Percentiles rank a stretch among this genome's conserved stretches.
Evolutionary conservation across 257 asterid species (phyloP).

Genomic region (Scutellaria baicalensis): DNA sequence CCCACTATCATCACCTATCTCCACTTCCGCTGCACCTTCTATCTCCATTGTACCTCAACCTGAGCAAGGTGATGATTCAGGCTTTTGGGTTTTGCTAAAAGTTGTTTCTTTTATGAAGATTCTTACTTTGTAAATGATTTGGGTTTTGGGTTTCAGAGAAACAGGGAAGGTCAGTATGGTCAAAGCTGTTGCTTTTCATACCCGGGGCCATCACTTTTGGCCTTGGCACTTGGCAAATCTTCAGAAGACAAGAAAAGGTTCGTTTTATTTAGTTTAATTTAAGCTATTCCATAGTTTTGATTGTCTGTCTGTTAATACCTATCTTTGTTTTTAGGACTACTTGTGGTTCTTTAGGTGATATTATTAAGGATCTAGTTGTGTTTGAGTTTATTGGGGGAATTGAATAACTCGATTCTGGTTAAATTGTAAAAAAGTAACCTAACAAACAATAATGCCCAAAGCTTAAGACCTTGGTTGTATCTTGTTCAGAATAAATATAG

Average conservation of each 20-base stretch:
- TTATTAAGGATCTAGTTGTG: not conserved
- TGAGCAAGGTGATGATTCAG: conserved; percentile 32
- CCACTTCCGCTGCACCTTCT: conserved; percentile 38
- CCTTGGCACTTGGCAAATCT: conserved; percentile 92
- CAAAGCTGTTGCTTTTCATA: conserved; percentile 74
- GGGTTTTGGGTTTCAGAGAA: conserved; percentile 39
- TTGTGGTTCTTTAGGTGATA: not conserved
- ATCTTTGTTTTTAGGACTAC: not conserved
- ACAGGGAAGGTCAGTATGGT: conserved; percentile 55
- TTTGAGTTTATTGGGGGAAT: not conserved
- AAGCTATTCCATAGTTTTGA: not conserved
- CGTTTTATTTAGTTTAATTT: not conserved
- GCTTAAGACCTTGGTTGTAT: not conserved
- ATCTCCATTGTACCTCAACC: conserved; percentile 28
- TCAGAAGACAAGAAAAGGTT: conserved; percentile 93
- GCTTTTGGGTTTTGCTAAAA: not conserved
- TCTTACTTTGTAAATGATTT: conserved; percentile 2
- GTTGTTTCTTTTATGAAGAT: not conserved
- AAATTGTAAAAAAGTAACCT: not conserved
- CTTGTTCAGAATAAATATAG: not conserved
- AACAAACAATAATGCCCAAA: not conserved
- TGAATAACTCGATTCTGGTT: not conserved
- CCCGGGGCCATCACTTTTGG: conserved; percentile 94
- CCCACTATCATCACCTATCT: conserved; percentile 30
- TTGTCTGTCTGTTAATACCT: not conserved